These are phyloP conservation scores for Candida coquimbonensis DNA, from an alignment of 805 yeast species.

Conservation along the genomic window DNA sequence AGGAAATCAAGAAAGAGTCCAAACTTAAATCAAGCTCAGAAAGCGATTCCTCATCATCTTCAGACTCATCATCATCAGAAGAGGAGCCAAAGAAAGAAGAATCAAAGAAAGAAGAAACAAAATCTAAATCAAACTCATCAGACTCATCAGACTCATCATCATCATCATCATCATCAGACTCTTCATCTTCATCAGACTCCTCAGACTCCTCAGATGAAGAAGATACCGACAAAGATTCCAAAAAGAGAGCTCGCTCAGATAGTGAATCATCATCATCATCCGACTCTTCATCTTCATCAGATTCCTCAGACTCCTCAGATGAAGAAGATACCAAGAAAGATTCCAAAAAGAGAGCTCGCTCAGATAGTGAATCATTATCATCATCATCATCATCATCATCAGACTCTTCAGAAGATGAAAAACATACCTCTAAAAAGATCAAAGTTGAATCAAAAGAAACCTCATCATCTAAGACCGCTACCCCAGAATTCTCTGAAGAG, in stretches of 20 bases:
- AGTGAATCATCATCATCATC: constrained; percentile 20
- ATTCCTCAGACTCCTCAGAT: constrained; percentile 20
- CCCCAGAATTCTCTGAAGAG: constrained; percentile 21
- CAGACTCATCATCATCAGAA: constrained; percentile 7
- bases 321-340: constrained; percentile 10
- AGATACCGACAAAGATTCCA: constrained; percentile 12
- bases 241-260: constrained; percentile 17
- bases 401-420: constrained; percentile 18
- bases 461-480: constrained; percentile 16
- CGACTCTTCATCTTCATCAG: constrained; percentile 13
- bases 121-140: not conserved
- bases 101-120: no score
- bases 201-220: constrained; percentile 19
- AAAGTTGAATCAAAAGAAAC: constrained; percentile 9
- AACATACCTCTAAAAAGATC: constrained; percentile 22
- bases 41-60: constrained; percentile 12
- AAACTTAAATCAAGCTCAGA: constrained; percentile 11
- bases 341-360: constrained; percentile 16
- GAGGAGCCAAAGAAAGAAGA: no score
- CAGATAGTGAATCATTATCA: constrained; percentile 18
- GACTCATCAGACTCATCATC: constrained; percentile 9
- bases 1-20: no score
- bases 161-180: constrained; percentile 15
- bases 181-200: constrained; percentile 15
- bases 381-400: no score